Conservation (phyloP, 2,329 filamentous ascomycete species). For the Pestalotiopsis fici region DNA sequence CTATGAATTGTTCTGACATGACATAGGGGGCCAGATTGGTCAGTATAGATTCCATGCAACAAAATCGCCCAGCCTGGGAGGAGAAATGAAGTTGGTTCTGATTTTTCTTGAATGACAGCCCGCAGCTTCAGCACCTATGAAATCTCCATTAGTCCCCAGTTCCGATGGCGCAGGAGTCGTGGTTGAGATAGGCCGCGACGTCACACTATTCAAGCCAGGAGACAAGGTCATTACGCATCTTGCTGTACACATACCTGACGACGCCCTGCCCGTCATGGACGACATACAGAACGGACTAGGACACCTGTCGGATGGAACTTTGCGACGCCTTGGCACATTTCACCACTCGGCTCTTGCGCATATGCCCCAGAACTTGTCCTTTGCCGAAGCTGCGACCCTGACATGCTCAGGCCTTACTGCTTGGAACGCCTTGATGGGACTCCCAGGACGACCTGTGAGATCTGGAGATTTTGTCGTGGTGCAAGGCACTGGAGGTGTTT, state of each 20-base stretch:
- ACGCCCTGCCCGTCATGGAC: conserved; percentile 13
- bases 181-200: conserved; percentile 24
- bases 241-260: conserved; percentile 58
- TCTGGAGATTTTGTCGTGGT: conserved; percentile 33
- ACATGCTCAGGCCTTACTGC: conserved; percentile 52
- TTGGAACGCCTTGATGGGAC: conserved; percentile 52
- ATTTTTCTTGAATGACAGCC: not conserved
- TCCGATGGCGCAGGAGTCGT: conserved; percentile 54
- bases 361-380: not conserved
- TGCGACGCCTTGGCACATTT: conserved; percentile 50
- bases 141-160: conserved; percentile 17
- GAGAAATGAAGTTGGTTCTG: not conserved
- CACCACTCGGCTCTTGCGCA: conserved; percentile 40
- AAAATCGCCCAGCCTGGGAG: too few relatives aligned
- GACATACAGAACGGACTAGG: conserved; percentile 63
- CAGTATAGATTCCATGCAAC: too few relatives aligned
- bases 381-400: conserved; percentile 39
- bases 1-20: not conserved
- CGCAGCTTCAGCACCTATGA: conserved; percentile 1
- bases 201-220: conserved; percentile 21
- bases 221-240: conserved; percentile 50
- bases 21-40: not conserved
- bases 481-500: conserved; percentile 42
- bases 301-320: conserved; percentile 46
- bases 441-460: conserved; percentile 40